phyloP scores from a whole-genome alignment of 805 yeast genomes.

The Saturnispora sekii region DNA sequence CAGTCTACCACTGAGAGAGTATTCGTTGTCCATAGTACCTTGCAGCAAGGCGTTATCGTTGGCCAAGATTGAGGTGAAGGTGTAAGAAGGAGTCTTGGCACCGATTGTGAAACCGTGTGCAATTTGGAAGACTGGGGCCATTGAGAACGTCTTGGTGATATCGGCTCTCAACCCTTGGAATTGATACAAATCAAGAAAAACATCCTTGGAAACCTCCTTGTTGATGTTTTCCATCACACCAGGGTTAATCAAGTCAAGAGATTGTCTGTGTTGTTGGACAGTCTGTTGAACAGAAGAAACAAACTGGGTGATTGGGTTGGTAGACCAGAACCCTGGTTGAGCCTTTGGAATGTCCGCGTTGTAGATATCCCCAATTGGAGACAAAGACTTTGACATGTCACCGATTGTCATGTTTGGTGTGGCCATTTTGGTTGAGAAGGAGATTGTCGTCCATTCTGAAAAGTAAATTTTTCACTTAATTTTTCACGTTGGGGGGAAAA shows the following conservation, averaged over 20 bases:
- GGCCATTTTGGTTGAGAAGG: conserved; percentile 17
- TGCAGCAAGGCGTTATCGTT: conserved; percentile 78
- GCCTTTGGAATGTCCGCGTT: conserved; percentile 42
- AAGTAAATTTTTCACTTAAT: neutral
- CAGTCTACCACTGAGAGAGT: conserved; percentile 76
- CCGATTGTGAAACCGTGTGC: conserved; percentile 90
- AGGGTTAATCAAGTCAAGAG: conserved; percentile 80
- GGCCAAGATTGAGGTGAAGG: conserved; percentile 83
- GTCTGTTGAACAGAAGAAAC: conserved; percentile 66
- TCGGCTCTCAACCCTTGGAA: conserved; percentile 97
- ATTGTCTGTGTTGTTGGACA: conserved; percentile 66
- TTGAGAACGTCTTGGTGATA: conserved; percentile 79
- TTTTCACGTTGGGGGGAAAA: neutral
- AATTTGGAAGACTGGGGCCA: conserved; percentile 94
- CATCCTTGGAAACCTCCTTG: conserved; percentile 91
- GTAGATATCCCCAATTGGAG: conserved; percentile 50
- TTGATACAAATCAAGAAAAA: conserved; percentile 77
- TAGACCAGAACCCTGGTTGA: conserved; percentile 55
- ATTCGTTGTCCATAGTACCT: conserved; percentile 85
- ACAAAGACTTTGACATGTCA: conserved; percentile 47
- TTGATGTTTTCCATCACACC: conserved; percentile 90
- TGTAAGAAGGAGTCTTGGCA: conserved; percentile 81
- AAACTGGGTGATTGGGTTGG: conserved; percentile 75
- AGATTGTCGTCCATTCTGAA: neutral
- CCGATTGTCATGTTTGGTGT: conserved; percentile 34